A percentile compares a stretch with the other conserved stretches of the same genome.
Conservation (phyloP, 129 eudicot genomes). For the Artemisia tridentata region DNA sequence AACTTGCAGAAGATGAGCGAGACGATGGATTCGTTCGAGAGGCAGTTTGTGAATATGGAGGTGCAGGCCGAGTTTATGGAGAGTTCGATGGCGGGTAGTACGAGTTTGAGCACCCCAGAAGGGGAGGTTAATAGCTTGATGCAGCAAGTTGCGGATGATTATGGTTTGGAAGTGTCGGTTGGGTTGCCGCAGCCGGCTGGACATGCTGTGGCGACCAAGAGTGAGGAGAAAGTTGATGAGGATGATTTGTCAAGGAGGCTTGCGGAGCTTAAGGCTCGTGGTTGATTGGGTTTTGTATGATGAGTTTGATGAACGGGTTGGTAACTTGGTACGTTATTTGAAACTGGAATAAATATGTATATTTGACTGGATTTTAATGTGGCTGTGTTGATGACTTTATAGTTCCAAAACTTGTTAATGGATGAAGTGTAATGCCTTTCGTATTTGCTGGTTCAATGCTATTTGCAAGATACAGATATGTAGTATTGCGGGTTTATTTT, state of each 20-base stretch:
- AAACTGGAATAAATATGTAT: not conserved
- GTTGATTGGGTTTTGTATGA: conserved; percentile 29
- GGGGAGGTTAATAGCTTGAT: conserved; percentile 84
- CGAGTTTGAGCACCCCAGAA: conserved; percentile 83
- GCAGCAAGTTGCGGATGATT: conserved; percentile 99
- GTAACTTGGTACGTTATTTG: not conserved
- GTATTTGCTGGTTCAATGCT: no score
- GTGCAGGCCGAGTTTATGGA: conserved; percentile 97
- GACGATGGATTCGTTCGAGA: conserved; percentile 83
- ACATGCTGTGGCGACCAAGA: conserved; percentile 55
- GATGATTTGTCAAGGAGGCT: conserved; percentile 84
- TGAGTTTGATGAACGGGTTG: not conserved
- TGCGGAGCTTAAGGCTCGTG: conserved; percentile 91
- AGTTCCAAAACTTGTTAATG: not conserved
- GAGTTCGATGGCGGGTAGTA: conserved; percentile 94
- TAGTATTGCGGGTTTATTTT: no score
- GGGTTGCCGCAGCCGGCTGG: conserved; percentile 92
- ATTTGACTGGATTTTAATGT: not conserved
- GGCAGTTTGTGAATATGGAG: conserved; percentile 91
- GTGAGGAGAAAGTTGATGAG: conserved; percentile 70
- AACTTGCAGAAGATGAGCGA: conserved; percentile 94
- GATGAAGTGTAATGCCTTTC: no score
- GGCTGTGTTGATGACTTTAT: not conserved
- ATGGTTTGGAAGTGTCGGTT: conserved; percentile 85
- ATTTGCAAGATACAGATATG: no score